A percentile compares a stretch with the other conserved stretches of the same genome.
Conservation (phyloP, 2,329 filamentous ascomycete genomes). For the Thelonectria olida region DNA sequence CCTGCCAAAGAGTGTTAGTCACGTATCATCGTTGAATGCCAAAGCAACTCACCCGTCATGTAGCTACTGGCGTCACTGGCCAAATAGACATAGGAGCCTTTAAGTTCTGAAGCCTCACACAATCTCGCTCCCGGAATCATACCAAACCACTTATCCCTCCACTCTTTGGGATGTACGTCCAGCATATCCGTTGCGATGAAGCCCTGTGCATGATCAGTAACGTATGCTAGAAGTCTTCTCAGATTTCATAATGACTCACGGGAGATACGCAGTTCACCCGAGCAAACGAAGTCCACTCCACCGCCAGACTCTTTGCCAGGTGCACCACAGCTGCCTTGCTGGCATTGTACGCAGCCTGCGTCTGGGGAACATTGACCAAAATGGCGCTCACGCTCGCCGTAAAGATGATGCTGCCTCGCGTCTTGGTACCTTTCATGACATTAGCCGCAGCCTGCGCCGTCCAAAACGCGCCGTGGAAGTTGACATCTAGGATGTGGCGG, state of each 20-base stretch:
- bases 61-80: slow-evolving; percentile 52
- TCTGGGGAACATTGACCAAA: slow-evolving; percentile 53
- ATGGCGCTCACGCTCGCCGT: slow-evolving; percentile 51
- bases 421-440: slow-evolving; percentile 45
- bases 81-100: slow-evolving; percentile 49
- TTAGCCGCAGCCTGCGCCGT: slow-evolving; percentile 52
- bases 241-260: slow-evolving; percentile 26
- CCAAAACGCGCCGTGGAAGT: slow-evolving; percentile 54
- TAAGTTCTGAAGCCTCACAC: slow-evolving; percentile 45
- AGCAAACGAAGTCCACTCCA: slow-evolving; percentile 54
- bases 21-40: background rate
- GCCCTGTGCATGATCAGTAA: slow-evolving; percentile 14
- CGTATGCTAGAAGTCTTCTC: background rate
- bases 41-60: slow-evolving; percentile 46
- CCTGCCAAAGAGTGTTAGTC: slow-evolving; percentile 18
- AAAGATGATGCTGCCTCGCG: slow-evolving; percentile 50
- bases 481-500: slow-evolving; percentile 50
- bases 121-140: slow-evolving; percentile 34
- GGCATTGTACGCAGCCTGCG: slow-evolving; percentile 53
- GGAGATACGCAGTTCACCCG: slow-evolving; percentile 53
- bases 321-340: slow-evolving; percentile 54
- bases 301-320: slow-evolving; percentile 50
- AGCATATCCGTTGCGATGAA: slow-evolving; percentile 36
- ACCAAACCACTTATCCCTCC: slow-evolving; percentile 31
- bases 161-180: slow-evolving; percentile 33